Base-by-base conservation (phyloP, 2,329 filamentous ascomycete species). In the Phoma sp. region DNA sequence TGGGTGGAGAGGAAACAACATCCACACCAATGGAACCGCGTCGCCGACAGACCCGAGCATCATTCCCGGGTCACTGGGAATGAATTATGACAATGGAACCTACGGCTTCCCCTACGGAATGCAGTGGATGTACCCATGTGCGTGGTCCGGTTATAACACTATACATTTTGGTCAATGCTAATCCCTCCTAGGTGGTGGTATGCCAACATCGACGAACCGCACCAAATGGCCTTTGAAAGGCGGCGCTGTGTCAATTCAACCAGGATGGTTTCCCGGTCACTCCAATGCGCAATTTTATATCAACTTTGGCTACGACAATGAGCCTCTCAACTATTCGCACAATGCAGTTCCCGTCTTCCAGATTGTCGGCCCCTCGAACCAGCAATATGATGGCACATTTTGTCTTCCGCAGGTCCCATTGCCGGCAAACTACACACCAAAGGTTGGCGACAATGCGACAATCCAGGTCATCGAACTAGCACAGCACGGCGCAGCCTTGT, bases 121-220 rank as follows among this genome's bases (percentile, higher is more conserved):
- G 90, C 89, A 96, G 79, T 97, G 92, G 92, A 86, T 88, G 73
- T 96, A 96, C 80, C 92, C 93, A 75, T 97, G 92, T 96, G 80
- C 78, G 90, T 80, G 29, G 22, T 7, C 30, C 8, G 11, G 23
- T 14, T 14, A 29, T 18, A 24, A n/a, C 23, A 13, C 23, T 7
- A 6, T 13, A 13, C 30, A 33, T 22, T n/a, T 30, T 4, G 30
- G 13, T 2, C n/a, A 38, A 8, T 11, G 47, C 60, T 68, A 47
- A 67, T 30, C 55, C 13, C 13, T 32, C 10, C 14, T 67, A 97
- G 93, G 93, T 73, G 95, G 95, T 54, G 95, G 95, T 58, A 86
- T 93, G 79, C 80, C 81, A 41, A 83, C 85, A 33, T 89, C 90
- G 0, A 82, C 77, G 39, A 98, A 99, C 78, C 87, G 93, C 59